Base-by-base conservation (phyloP, 2,329 filamentous ascomycete species). In the Emmonsiellopsis sp. region DNA sequence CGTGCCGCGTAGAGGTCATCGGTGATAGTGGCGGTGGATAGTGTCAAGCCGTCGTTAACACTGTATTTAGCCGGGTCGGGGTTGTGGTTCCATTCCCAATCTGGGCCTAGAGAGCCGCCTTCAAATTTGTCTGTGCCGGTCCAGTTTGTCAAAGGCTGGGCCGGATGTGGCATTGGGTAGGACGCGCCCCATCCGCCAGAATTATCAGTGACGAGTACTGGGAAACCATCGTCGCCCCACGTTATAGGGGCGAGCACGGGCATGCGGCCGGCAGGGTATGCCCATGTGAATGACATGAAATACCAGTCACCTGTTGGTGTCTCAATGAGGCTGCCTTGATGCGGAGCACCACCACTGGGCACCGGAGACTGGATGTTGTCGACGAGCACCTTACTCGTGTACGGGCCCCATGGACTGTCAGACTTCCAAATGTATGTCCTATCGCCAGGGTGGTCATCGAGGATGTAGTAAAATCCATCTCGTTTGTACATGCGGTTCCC, bases 81-180 rank as follows among this genome's bases (percentile, higher is more conserved):
- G 62, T 83, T 82, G 58, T 83, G 80, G 60, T 83, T 84, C 79
- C 80, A 83, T 62, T 83, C 80, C 77, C 78, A 83, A 2, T 73
- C 66, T 0, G 71, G 69, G 6, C 68, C 63, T 0, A 83, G 67
- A 0, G 64, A 57, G 0, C 65, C 59, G 0, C 74, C 76, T 0
- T 56, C 48, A 57, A 83, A 83, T 0, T 54, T 63, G 55, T 83
- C 78, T 0, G 69, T 73, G 13, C 76, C 72, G 0, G 68, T 66
- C 37, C 65, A 62, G 4, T 59, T 51, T 2, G 65, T 61, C 1
- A 70, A 68, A 13, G 20, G 35, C 13, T 35, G 20, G 38, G 34
- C 13, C 3, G 64, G 51, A 15, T 40, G 59, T 0, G n/a, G 41
- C 15, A 16, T 11, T 9, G 65, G 63, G 1, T 79, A 79, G 0